A percentile compares a stretch with the other conserved stretches of the same genome.
Conservation (phyloP, 169 alveolate species). For the Plasmodium falciparum region DNA sequence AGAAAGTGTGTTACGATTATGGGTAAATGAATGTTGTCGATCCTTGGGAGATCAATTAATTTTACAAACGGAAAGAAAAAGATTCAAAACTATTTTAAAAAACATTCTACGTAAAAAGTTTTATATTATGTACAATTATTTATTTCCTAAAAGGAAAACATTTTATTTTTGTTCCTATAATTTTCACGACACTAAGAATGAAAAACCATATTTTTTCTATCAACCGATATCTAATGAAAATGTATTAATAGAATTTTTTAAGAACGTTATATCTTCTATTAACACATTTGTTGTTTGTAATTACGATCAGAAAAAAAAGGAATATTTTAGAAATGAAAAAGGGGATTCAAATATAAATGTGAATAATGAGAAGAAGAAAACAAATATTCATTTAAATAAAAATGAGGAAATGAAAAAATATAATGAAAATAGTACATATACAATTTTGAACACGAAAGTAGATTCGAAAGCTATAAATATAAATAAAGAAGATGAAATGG, state of each 20-base stretch:
- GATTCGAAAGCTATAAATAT: not conserved
- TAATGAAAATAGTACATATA: constrained; percentile 7
- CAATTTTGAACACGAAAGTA: not conserved
- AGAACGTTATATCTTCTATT: constrained; percentile 58
- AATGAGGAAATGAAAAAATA: not conserved
- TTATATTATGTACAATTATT: constrained; percentile 53
- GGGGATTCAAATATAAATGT: not conserved
- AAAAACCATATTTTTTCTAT: constrained; percentile 70
- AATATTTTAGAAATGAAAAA: constrained; percentile 19
- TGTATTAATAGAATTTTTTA: constrained; percentile 53
- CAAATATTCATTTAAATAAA: constrained; percentile 1
- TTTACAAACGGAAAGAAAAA: constrained; percentile 45
- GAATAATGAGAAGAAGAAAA: not conserved
- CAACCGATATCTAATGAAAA: constrained; percentile 69
- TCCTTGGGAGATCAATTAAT: constrained; percentile 67
- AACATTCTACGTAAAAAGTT: constrained; percentile 71
- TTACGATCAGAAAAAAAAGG: constrained; percentile 64
- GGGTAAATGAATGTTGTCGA: constrained; percentile 75
- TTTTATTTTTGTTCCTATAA: constrained; percentile 75
- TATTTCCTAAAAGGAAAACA: constrained; percentile 58
- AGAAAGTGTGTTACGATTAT: constrained; percentile 69
- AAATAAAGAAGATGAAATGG: not conserved
- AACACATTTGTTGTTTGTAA: constrained; percentile 59
- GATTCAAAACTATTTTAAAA: constrained; percentile 70
- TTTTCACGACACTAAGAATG: constrained; percentile 76